Conservation (phyloP, 2,329 filamentous ascomycete species). For the Sphaerostilbella broomeana region DNA sequence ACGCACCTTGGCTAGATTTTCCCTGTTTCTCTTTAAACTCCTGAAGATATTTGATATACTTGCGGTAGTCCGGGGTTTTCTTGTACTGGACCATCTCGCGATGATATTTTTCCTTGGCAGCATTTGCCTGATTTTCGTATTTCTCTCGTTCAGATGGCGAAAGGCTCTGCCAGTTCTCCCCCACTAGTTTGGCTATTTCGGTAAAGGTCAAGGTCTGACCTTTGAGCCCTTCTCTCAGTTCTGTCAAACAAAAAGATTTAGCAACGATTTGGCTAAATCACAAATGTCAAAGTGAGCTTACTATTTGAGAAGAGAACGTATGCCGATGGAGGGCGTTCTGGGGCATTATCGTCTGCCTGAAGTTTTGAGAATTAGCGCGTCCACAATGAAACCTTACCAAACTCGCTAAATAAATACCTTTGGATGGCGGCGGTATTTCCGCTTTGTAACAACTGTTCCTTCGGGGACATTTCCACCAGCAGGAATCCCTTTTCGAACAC, state of each 20-base stretch:
- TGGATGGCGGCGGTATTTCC: constrained; percentile 72
- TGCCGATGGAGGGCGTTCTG: constrained; percentile 72
- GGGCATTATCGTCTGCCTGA: constrained; percentile 70
- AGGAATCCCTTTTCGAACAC: constrained; percentile 41
- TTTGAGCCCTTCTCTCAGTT: constrained; percentile 71
- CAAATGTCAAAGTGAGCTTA: constrained; percentile 36
- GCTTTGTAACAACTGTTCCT: constrained; percentile 47
- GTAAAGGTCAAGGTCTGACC: constrained; percentile 73
- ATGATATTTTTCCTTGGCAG: constrained; percentile 71
- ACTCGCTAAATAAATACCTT: constrained; percentile 44
- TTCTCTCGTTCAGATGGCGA: constrained; percentile 60
- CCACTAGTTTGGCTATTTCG: constrained; percentile 75
- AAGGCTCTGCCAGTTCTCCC: constrained; percentile 74
- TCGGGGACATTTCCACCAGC: constrained; percentile 43
- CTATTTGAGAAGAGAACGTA: constrained; percentile 84
- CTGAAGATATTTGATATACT: constrained; percentile 64
- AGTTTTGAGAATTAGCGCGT: neutral
- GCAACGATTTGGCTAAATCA: neutral
- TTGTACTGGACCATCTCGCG: constrained; percentile 69
- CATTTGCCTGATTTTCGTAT: constrained; percentile 64
- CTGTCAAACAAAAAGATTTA: too few relatives aligned
- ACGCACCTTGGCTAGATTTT: constrained; percentile 48
- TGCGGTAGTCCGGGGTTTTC: constrained; percentile 62
- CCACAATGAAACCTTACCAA: constrained; percentile 1
- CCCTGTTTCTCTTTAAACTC: constrained; percentile 73